Percentiles rank a stretch among this genome's conserved stretches.
These are phyloP conservation scores for Malus asiatica DNA, from an alignment of 306 rosid genomes.

Conservation along the genomic window DNA sequence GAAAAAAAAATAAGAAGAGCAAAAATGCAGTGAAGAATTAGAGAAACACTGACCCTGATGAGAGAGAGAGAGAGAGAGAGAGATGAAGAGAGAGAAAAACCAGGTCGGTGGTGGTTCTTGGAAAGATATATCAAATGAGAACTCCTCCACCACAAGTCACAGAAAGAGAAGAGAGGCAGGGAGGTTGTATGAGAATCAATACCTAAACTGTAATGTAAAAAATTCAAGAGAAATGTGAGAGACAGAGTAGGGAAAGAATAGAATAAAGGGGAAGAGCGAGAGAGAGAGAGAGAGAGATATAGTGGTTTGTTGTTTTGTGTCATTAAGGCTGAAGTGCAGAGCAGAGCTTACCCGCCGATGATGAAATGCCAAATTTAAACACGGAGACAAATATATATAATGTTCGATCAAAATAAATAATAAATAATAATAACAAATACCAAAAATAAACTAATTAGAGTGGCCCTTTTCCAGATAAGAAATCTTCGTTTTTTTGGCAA, in stretches of 20 bases:
- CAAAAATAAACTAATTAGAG: too few species aligned
- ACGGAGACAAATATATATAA: background rate
- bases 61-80: conserved; percentile 5
- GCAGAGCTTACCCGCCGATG: conserved; percentile 25
- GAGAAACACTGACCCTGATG: conserved; percentile 26
- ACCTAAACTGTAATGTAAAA: background rate
- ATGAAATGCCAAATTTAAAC: background rate
- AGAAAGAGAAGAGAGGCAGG: conserved; percentile 9
- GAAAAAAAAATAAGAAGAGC: background rate
- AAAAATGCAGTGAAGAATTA: background rate
- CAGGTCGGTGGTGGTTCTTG: conserved; percentile 20
- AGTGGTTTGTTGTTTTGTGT: conserved; percentile 40
- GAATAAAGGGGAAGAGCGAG: conserved; percentile 10
- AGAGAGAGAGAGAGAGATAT: conserved; percentile 2
- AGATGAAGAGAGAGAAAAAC: conserved; percentile 31
- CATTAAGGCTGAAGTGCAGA: conserved; percentile 27
- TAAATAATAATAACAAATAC: too few species aligned
- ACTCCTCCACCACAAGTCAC: background rate
- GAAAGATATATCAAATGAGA: conserved; percentile 13
- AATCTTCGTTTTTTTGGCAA: too few species aligned
- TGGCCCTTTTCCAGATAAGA: too few species aligned
- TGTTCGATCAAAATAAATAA: too few species aligned
- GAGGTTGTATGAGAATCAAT: conserved; percentile 7
- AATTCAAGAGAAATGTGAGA: background rate
- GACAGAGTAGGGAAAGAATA: background rate